Conservation (phyloP, 768 basidiomycete genomes). For the Trametes villosa region DNA sequence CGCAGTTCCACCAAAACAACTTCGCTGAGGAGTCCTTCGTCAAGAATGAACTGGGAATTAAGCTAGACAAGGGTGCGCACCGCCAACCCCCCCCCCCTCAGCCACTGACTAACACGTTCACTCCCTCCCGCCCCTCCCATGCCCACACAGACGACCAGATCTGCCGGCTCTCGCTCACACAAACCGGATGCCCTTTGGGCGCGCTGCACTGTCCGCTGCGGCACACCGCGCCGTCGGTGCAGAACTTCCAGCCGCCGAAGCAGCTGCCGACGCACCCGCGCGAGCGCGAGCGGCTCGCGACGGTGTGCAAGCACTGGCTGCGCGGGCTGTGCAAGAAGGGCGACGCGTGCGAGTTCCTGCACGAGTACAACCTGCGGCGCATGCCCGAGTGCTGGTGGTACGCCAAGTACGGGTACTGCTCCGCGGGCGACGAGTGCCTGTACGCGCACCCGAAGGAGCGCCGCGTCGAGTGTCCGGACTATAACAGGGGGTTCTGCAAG, state of each 20-base stretch:
- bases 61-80: constrained; percentile 83
- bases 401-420: constrained; percentile 97
- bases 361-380: constrained; percentile 96
- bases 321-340: constrained; percentile 98
- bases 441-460: constrained; percentile 95
- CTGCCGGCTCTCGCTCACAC: constrained; percentile 80
- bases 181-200: constrained; percentile 87
- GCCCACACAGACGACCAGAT: constrained; percentile 94
- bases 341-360: constrained; percentile 96
- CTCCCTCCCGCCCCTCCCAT: neutral
- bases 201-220: constrained; percentile 91
- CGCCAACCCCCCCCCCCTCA: neutral
- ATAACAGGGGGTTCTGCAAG: constrained; percentile 93
- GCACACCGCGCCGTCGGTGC: constrained; percentile 85
- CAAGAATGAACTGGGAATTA: constrained; percentile 81
- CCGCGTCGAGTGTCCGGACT: constrained; percentile 92
- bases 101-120: constrained; percentile 9
- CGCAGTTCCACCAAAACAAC: constrained; percentile 95
- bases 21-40: constrained; percentile 80
- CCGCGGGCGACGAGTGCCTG: constrained; percentile 95
- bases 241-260: constrained; percentile 90
- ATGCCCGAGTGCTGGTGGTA: constrained; percentile 99
- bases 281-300: constrained; percentile 81
- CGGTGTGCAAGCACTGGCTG: constrained; percentile 99
- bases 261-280: constrained; percentile 82